Evolutionary conservation across 2,329 filamentous ascomycete species (phyloP).

Genomic region (Aureobasidium sp.): DNA sequence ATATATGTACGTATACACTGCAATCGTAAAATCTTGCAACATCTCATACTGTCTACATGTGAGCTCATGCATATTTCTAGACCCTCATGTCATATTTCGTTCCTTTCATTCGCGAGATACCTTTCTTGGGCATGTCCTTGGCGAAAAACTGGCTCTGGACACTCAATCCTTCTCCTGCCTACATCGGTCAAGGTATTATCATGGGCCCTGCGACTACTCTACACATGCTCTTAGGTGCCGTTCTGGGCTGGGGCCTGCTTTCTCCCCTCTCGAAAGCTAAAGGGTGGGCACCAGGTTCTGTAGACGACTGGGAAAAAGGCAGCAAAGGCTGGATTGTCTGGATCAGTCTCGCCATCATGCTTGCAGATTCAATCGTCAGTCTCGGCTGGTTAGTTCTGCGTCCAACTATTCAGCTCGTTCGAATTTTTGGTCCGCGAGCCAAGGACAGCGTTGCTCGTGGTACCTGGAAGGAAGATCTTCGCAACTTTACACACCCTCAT

Average conservation of each 20-base stretch:
- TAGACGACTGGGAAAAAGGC: slow-evolving; percentile 81
- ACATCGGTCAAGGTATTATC: slow-evolving; percentile 94
- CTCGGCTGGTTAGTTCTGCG: slow-evolving; percentile 68
- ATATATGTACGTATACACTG: slow-evolving; percentile 31
- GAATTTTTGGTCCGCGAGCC: slow-evolving; percentile 29
- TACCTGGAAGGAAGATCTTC: slow-evolving; percentile 23
- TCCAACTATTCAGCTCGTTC: slow-evolving; percentile 46
- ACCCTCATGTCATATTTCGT: slow-evolving; percentile 87
- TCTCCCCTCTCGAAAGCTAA: slow-evolving; percentile 78
- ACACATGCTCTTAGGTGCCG: slow-evolving; percentile 86
- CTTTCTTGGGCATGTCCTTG: slow-evolving; percentile 68
- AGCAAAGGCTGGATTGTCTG: slow-evolving; percentile 99
- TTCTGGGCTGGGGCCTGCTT: slow-evolving; percentile 83
- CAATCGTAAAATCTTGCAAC: background rate
- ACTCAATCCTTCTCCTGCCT: slow-evolving; percentile 92
- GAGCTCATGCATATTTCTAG: slow-evolving; percentile 32
- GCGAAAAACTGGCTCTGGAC: slow-evolving; percentile 88
- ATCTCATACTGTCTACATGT: background rate
- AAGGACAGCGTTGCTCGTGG: slow-evolving; percentile 18
- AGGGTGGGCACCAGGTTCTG: slow-evolving; percentile 83
- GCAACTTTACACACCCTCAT: slow-evolving; percentile 24
- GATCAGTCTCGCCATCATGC: slow-evolving; percentile 93
- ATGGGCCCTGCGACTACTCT: slow-evolving; percentile 95
- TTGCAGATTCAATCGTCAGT: slow-evolving; percentile 84
- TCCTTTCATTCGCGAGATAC: slow-evolving; percentile 74